These are phyloP conservation scores for Piloderma croceum DNA, from an alignment of 768 basidiomycete species.

Conservation along the genomic window DNA sequence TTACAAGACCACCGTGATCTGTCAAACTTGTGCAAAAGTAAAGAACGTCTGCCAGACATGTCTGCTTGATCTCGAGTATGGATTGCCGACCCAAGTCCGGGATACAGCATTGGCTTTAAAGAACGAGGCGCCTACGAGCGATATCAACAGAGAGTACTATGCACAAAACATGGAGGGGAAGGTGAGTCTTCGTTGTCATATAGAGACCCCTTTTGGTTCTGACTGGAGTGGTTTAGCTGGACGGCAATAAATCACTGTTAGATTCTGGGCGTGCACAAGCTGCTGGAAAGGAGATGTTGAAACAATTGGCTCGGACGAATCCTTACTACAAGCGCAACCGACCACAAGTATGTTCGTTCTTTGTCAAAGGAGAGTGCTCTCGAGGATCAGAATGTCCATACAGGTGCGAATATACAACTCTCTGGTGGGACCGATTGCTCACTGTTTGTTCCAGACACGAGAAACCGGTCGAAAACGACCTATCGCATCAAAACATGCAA, in stretches of 20 bases:
- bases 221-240: not conserved
- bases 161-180: conserved; percentile 88
- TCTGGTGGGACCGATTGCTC: not conserved
- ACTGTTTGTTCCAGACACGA: conserved; percentile 63
- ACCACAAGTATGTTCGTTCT: conserved; percentile 93
- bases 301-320: conserved; percentile 89
- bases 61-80: conserved; percentile 92
- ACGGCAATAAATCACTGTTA: conserved; percentile 55
- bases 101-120: conserved; percentile 87
- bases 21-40: conserved; percentile 94
- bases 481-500: conserved; percentile 88
- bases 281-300: conserved; percentile 95
- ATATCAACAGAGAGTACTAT: conserved; percentile 94
- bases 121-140: conserved; percentile 89
- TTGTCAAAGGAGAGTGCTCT: conserved; percentile 89
- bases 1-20: conserved; percentile 95
- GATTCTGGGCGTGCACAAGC: conserved; percentile 57
- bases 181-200: conserved; percentile 36
- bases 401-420: conserved; percentile 35
- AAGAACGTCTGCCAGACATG: conserved; percentile 98
- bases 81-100: conserved; percentile 92
- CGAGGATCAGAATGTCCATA: conserved; percentile 92
- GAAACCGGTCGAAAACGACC: conserved; percentile 72
- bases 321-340: conserved; percentile 97
- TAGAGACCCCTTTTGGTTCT: not conserved